Evolutionary conservation across 768 basidiomycete species (phyloP).

Genomic region (Tulasnella sp.): DNA sequence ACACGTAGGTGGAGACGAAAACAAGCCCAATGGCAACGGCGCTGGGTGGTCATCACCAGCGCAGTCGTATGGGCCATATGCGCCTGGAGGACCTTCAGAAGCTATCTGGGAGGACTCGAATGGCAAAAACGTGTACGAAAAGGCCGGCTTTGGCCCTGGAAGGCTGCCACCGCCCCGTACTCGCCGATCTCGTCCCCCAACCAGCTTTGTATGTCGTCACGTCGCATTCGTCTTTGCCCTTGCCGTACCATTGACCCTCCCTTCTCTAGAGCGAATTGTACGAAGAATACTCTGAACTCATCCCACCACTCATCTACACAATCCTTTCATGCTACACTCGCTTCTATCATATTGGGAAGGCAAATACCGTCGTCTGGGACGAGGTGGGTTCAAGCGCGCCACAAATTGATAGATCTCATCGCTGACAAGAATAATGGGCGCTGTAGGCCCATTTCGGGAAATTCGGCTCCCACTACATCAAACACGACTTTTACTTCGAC

Average conservation of each 20-base stretch:
- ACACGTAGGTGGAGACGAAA: slow-evolving; percentile 36
- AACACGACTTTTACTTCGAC: slow-evolving; percentile 98
- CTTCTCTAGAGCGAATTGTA: slow-evolving; percentile 62
- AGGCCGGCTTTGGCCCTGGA: slow-evolving; percentile 37
- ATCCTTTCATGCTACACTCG: slow-evolving; percentile 93
- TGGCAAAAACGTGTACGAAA: slow-evolving; percentile 60
- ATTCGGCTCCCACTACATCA: slow-evolving; percentile 96
- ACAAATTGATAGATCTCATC: no score
- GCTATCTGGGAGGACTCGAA: slow-evolving; percentile 35
- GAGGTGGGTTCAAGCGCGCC: slow-evolving; percentile 43
- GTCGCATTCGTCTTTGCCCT: slow-evolving; percentile 13
- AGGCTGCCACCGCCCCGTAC: slow-evolving; percentile 42
- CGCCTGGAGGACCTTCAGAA: slow-evolving; percentile 17
- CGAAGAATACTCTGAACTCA: slow-evolving; percentile 71
- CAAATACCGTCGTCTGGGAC: slow-evolving; percentile 91
- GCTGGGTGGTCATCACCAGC: slow-evolving; percentile 26
- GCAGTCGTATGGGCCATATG: slow-evolving; percentile 25
- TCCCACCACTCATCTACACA: slow-evolving; percentile 81
- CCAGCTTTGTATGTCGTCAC: slow-evolving; percentile 36
- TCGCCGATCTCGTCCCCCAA: slow-evolving; percentile 58
- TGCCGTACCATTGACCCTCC: neutral
- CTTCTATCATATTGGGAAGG: slow-evolving; percentile 85
- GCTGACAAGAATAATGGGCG: neutral
- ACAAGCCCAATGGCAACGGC: slow-evolving; percentile 3
- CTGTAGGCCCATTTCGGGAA: slow-evolving; percentile 90